phyloP scores from a whole-genome alignment of 768 basidiomycete genomes.

The Boletales sp. region DNA sequence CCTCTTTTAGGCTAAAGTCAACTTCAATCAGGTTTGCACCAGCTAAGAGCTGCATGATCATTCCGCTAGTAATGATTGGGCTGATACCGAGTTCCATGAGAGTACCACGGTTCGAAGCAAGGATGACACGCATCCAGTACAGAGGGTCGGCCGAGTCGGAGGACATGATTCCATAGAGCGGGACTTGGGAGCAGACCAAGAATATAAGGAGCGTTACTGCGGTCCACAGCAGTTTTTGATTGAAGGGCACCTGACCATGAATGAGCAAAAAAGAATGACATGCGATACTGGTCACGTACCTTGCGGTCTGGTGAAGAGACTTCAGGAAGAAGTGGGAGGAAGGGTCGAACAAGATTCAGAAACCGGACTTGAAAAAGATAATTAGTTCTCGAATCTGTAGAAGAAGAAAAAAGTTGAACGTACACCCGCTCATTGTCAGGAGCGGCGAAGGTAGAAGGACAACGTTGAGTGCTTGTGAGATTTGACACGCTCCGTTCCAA shows the following conservation, averaged over 20 bases:
- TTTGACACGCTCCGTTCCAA: conserved; percentile 16
- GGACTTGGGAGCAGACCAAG: conserved; percentile 98
- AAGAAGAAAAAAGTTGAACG: conserved; percentile 27
- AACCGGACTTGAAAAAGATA: conserved; percentile 64
- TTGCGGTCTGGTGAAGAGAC: conserved; percentile 98
- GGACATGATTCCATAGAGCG: conserved; percentile 99
- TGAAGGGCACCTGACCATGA: conserved; percentile 80
- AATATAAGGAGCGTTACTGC: conserved; percentile 99
- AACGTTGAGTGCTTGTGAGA: conserved; percentile 18
- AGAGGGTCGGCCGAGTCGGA: conserved; percentile 98
- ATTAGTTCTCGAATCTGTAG: neutral
- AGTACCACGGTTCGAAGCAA: conserved; percentile 96
- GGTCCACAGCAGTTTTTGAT: conserved; percentile 98
- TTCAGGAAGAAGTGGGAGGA: conserved; percentile 94
- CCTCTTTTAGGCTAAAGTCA: conserved; percentile 96
- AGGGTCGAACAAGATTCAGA: conserved; percentile 96
- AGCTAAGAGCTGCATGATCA: conserved; percentile 99
- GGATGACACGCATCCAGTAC: conserved; percentile 99
- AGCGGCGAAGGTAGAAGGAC: conserved; percentile 18
- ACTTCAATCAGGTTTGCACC: conserved; percentile 98
- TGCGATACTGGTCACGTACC: conserved; percentile 40
- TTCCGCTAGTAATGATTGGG: conserved; percentile 96
- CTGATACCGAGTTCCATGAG: conserved; percentile 99
- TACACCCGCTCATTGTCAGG: conserved; percentile 74
- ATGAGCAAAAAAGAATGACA: conserved; percentile 4